Conservation (phyloP, 306 rosid species). For the Cicer cuneatum region DNA sequence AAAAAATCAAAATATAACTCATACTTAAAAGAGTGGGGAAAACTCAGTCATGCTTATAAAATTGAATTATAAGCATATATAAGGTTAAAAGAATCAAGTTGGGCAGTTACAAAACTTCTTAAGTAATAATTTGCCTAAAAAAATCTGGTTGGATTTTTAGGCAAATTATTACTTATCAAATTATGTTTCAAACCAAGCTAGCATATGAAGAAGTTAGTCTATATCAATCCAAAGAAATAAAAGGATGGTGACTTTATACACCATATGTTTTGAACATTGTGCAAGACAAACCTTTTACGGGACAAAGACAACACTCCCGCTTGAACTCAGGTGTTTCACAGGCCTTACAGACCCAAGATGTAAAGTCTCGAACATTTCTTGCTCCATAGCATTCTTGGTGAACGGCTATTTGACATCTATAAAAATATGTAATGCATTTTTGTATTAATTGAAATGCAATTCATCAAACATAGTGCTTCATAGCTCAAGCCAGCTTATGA, state of each 20-base stretch:
- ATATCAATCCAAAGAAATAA: conserved; percentile 23
- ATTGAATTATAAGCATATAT: conserved; percentile 14
- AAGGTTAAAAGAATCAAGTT: conserved; percentile 32
- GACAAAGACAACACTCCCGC: conserved; percentile 99
- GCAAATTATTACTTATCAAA: no score
- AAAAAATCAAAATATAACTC: conserved; percentile 9
- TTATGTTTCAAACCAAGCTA: no score
- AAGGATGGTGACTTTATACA: conserved; percentile 34
- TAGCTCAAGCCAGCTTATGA: conserved; percentile 32
- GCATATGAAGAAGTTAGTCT: background rate
- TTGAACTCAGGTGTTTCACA: conserved; percentile 88
- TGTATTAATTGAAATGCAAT: conserved; percentile 24
- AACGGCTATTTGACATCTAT: conserved; percentile 97
- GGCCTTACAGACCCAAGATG: conserved; percentile 99
- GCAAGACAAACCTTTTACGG: conserved; percentile 78
- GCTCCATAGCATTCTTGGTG: conserved; percentile 99
- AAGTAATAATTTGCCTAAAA: no score
- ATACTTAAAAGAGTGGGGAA: conserved; percentile 1
- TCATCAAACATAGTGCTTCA: conserved; percentile 31
- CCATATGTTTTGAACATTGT: conserved; percentile 34
- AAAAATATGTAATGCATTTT: conserved; percentile 40
- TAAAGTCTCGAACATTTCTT: conserved; percentile 84
- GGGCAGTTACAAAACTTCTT: background rate
- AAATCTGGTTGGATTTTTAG: no score
- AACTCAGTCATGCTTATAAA: conserved; percentile 20